Base-by-base conservation (phyloP, 2,329 filamentous ascomycete species). In the Arthrobotrys sphaeroides region DNA sequence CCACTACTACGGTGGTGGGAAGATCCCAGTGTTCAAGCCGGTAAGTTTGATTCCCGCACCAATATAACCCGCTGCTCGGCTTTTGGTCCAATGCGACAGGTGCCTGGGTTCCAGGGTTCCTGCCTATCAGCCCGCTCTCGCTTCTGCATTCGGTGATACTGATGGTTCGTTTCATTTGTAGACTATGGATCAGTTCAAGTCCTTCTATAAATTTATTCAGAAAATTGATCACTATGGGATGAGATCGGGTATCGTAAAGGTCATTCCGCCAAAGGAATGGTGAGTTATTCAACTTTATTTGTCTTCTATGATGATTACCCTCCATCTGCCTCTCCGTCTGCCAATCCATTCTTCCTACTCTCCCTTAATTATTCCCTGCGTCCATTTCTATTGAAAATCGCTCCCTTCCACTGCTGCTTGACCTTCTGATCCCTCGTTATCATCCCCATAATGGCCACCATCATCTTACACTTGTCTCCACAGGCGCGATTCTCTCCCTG, bases 211-310 rank as follows among this genome's bases (percentile, higher is more conserved):
- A 81, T 98, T 96, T 82, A 91, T 98, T 86, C 88, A 90, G 81
- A 94, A 92, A 83, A 89, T 99, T 77, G 92, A 99, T 82, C 88
- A 89, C 78, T 97, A 97, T 82, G 95, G 95, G 80, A 99, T 99
- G 95, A 92, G 93, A 83, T 95, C 93, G 20, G 95, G 95, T 36
- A 97, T 99, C 80, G 89, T 98, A 81, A 98, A 99, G 84, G 91
- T 99, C 72, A 90, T 98, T 62, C 94, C 95, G 26, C 95, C 95
- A 0, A 85, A 90, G 80, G 94, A 98, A 88, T 99, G 95, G 95
- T 95, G 88, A 83, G 87, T 20, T 22, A 28, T 43, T 18, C 28
- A 40, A 5, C 49, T 18, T 33, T 26, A 31, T 57, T 16, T 12
- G 7, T 24, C 9, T 24, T 9, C 47, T 53, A 10, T 12, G n/a